Conservation (phyloP, 306 rosid genomes). For the Lathyrus sativus region DNA sequence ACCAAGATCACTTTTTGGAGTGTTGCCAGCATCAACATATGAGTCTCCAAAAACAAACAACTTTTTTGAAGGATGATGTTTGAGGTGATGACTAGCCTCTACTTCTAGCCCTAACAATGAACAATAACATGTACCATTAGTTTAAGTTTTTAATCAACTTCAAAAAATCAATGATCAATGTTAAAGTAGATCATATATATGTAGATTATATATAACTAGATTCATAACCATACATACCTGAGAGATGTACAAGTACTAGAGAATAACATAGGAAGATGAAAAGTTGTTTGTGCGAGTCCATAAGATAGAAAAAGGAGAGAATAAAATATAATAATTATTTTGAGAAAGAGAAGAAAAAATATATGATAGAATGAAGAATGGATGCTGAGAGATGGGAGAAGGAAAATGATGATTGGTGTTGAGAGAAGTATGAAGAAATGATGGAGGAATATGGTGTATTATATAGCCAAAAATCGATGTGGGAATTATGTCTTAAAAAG, state of each 20-base stretch:
- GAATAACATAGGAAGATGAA: conserved; percentile 12
- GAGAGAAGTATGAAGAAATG: too few species aligned
- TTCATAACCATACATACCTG: conserved; percentile 28
- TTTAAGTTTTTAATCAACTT: not conserved
- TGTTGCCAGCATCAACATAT: conserved; percentile 34
- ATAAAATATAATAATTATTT: too few species aligned
- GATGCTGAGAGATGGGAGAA: not conserved
- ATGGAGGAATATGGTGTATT: too few species aligned
- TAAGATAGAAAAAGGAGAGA: not conserved
- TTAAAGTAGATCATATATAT: not conserved
- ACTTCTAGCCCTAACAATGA: not conserved
- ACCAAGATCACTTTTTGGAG: not conserved
- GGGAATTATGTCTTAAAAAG: too few species aligned
- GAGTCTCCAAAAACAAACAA: conserved; percentile 44
- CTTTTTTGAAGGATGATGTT: conserved; percentile 1
- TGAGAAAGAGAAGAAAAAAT: too few species aligned
- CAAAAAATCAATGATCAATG: not conserved
- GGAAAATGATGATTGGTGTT: too few species aligned
- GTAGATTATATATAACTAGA: not conserved
- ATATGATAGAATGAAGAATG: not conserved
- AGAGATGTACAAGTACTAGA: conserved; percentile 17
- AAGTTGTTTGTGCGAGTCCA: conserved; percentile 22
- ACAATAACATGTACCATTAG: not conserved
- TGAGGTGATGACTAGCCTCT: conserved; percentile 17
- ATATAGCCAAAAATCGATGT: too few species aligned